Conservation (phyloP, 1,284 basidiomycete genomes). For the Inonotus obliquus region DNA sequence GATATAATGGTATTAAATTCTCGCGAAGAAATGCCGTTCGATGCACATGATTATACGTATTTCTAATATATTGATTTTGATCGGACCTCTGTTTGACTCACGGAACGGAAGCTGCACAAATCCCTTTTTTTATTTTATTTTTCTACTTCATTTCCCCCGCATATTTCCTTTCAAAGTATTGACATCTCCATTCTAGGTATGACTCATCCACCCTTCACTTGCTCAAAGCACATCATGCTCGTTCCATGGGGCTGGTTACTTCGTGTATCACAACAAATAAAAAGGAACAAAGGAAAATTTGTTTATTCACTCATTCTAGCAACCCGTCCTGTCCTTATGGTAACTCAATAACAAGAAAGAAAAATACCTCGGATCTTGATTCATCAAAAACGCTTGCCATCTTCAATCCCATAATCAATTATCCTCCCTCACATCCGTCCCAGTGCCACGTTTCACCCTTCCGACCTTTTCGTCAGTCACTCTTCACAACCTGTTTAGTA, state of each 20-base stretch:
- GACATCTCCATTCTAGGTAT: background rate
- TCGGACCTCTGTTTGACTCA: background rate
- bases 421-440: no score
- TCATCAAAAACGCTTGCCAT: no score
- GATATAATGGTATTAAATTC: background rate
- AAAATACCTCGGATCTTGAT: conserved; percentile 4
- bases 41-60: background rate
- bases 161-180: background rate
- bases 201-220: background rate
- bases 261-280: background rate
- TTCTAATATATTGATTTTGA: background rate
- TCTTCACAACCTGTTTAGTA: background rate
- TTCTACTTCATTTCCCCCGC: background rate
- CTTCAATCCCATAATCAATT: no score
- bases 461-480: background rate
- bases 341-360: background rate
- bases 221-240: background rate
- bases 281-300: background rate
- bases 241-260: background rate
- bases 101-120: conserved; percentile 6
- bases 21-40: background rate
- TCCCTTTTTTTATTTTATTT: background rate
- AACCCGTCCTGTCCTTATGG: background rate
- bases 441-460: background rate
- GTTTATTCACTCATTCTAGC: background rate